Evolutionary conservation across 805 yeast species (phyloP).

Genomic region (Saturnispora diversa): DNA sequence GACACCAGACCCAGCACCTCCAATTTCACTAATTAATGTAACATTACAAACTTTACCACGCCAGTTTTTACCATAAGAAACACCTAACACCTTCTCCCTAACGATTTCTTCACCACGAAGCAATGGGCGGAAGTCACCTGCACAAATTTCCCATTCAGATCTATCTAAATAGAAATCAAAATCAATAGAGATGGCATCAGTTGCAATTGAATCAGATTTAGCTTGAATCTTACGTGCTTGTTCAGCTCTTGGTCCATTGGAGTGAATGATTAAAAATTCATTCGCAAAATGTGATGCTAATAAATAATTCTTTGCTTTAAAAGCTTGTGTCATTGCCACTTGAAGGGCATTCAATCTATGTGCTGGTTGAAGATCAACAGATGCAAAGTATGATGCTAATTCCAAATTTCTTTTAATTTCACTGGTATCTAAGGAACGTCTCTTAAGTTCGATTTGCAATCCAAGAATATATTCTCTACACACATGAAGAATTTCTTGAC

Average conservation of each 20-base stretch:
- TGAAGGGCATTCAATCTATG: conserved; percentile 85
- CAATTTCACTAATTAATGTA: conserved; percentile 70
- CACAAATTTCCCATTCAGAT: conserved; percentile 86
- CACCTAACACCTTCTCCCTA: conserved; percentile 81
- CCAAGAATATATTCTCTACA: conserved; percentile 92
- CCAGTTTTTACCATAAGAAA: conserved; percentile 68
- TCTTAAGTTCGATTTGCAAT: conserved; percentile 78
- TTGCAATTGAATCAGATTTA: conserved; percentile 69
- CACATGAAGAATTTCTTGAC: conserved; percentile 58
- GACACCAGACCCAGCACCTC: conserved; percentile 88
- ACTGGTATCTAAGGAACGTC: conserved; percentile 69
- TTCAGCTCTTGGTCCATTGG: conserved; percentile 76
- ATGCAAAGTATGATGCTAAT: conserved; percentile 92
- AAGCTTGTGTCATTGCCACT: conserved; percentile 91
- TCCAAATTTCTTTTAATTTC: conserved; percentile 82
- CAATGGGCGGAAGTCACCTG: conserved; percentile 80
- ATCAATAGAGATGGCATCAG: conserved; percentile 83
- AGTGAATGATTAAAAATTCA: conserved; percentile 63
- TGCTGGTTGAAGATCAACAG: conserved; percentile 68
- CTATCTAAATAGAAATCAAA: conserved; percentile 61
- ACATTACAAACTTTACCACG: conserved; percentile 75
- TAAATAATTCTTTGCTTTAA: conserved; percentile 79
- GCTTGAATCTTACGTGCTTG: conserved; percentile 78
- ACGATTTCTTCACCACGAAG: conserved; percentile 65
- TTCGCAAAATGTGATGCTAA: conserved; percentile 86